Evolutionary conservation across 164 flowering plant species (phyloP).

Genomic region (Tinospora cordifolia): DNA sequence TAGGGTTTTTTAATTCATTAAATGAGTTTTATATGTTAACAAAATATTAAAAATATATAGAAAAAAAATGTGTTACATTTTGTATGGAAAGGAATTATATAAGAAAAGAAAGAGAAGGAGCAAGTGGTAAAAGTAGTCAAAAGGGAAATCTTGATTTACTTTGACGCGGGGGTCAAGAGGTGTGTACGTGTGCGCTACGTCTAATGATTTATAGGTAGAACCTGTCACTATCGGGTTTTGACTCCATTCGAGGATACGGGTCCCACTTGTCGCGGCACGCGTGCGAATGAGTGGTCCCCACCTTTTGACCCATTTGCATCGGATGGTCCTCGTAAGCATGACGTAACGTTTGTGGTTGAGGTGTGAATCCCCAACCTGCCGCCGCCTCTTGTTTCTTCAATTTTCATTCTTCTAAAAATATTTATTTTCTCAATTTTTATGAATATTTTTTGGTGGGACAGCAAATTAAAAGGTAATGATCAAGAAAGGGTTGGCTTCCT

Average conservation of each 20-base stretch:
- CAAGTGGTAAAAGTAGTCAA: background rate
- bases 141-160: background rate
- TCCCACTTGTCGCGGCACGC: constrained; percentile 28
- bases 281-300: constrained; percentile 26
- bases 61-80: too few relatives aligned
- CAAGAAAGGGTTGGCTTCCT: too few relatives aligned
- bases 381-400: constrained; percentile 6
- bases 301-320: constrained; percentile 7
- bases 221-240: constrained; percentile 20
- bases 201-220: constrained; percentile 15
- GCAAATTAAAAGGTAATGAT: too few relatives aligned
- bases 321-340: constrained; percentile 19
- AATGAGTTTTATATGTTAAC: too few relatives aligned
- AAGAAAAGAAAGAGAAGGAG: too few relatives aligned
- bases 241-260: constrained; percentile 13
- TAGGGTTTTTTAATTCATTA: too few relatives aligned
- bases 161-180: background rate
- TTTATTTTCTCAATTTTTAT: too few relatives aligned
- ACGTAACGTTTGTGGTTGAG: constrained; percentile 7
- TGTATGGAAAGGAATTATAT: too few relatives aligned
- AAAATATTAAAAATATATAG: too few relatives aligned
- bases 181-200: constrained; percentile 7
- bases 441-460: too few relatives aligned
- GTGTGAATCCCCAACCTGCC: background rate
- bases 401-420: too few relatives aligned